Evolutionary conservation across 441 rosid species (phyloP).

Genomic region (Arabidopsis lyrata): DNA sequence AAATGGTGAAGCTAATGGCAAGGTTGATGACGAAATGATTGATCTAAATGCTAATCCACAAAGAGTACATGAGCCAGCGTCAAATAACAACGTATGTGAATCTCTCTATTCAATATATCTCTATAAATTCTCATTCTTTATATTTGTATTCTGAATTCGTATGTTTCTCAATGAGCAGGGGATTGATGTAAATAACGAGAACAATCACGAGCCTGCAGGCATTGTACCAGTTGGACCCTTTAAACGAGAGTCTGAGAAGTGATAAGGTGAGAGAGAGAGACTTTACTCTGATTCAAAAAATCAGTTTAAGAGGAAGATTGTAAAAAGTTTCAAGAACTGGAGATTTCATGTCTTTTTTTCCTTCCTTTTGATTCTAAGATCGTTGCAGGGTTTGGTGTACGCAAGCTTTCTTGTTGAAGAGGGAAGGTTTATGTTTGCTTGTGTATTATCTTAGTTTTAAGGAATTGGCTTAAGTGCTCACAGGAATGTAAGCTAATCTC

Average conservation of each 20-base stretch:
- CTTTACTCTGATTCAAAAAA: constrained; percentile 19
- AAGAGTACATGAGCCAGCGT: constrained; percentile 58
- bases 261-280: constrained; percentile 37
- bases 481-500: constrained; percentile 34
- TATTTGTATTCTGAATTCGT: background rate
- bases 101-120: constrained; percentile 6
- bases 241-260: constrained; percentile 68
- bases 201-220: constrained; percentile 58
- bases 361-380: background rate
- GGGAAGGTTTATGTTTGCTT: constrained; percentile 33
- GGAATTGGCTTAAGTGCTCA: constrained; percentile 25
- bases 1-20: constrained; percentile 57
- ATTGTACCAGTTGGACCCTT: constrained; percentile 68
- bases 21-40: constrained; percentile 54
- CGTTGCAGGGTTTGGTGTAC: constrained; percentile 28
- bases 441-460: constrained; percentile 43
- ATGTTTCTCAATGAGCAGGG: constrained; percentile 50
- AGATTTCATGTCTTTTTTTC: background rate
- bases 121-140: background rate
- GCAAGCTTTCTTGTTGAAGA: constrained; percentile 25
- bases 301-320: constrained; percentile 10
- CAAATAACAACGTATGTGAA: constrained; percentile 57
- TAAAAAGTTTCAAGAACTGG: constrained; percentile 10
- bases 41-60: constrained; percentile 79
- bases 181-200: constrained; percentile 55